Conservation (phyloP, 768 basidiomycete species). For the Mycena vulgaris region DNA sequence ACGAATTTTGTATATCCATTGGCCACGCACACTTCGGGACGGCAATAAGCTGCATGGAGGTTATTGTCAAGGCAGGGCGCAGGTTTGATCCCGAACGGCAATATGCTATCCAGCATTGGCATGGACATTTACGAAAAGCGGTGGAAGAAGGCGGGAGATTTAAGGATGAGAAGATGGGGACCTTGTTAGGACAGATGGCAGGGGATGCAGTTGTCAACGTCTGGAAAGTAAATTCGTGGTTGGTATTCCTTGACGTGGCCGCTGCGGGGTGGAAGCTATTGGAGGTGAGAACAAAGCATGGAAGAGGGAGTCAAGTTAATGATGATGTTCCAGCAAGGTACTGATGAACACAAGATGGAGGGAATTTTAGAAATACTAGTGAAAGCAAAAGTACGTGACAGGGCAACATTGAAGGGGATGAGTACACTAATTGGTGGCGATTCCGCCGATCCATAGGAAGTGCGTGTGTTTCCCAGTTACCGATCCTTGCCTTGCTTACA, state of each 20-base stretch:
- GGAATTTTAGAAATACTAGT: conserved; percentile 1
- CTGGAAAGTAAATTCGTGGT: not conserved
- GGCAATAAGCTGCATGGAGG: conserved; percentile 18
- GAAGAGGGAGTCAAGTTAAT: not conserved
- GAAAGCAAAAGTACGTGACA: conserved; percentile 16
- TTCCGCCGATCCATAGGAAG: conserved; percentile 1
- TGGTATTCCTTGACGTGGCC: conserved; percentile 4
- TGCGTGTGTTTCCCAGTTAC: not conserved
- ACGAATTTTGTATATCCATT: conserved; percentile 3
- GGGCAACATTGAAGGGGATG: not conserved
- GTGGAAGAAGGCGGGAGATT: conserved; percentile 4
- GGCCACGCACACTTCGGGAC: conserved; percentile 17
- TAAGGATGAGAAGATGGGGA: conserved; percentile 16
- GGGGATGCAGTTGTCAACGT: conserved; percentile 5
- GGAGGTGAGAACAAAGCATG: conserved; percentile 7
- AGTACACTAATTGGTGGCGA: conserved; percentile 2
- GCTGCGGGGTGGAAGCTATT: conserved; percentile 19
- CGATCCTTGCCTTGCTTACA: not conserved
- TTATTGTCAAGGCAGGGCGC: conserved; percentile 14
- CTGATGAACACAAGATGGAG: conserved; percentile 1
- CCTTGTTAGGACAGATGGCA: conserved; percentile 1
- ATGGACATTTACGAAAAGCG: conserved; percentile 19
- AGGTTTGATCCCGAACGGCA: not conserved
- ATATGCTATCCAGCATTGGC: conserved; percentile 14
- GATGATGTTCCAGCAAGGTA: conserved; percentile 10